Evolutionary conservation across 208 protist genomes (phyloP).

Genomic region (Balamuthia mandrillaris): DNA sequence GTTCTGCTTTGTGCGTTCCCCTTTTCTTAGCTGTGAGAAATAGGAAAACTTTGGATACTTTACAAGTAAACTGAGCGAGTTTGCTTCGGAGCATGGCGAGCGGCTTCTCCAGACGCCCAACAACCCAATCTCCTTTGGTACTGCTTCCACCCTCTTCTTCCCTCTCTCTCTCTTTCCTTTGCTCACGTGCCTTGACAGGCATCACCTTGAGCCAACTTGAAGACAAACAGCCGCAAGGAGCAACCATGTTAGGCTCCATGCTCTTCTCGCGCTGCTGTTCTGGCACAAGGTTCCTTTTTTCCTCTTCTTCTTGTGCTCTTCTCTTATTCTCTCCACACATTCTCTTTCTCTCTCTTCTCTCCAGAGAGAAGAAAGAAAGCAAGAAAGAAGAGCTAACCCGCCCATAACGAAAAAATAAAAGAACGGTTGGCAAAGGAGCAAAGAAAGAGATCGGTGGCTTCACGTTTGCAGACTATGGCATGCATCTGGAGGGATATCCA

Average conservation of each 20-base stretch:
- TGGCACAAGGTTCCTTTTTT: neutral
- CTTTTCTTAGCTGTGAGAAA: too few relatives aligned
- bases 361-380: neutral
- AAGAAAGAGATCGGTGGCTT: conserved; percentile 23
- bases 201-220: neutral
- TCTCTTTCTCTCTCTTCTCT: neutral
- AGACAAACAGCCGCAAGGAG: neutral
- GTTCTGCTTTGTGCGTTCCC: neutral
- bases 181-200: neutral
- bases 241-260: conserved; percentile 34
- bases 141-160: neutral
- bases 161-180: neutral
- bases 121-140: conserved; percentile 63
- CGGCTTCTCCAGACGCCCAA: conserved; percentile 62
- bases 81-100: conserved; percentile 54
- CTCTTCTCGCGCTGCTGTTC: conserved; percentile 32
- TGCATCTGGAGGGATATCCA: conserved; percentile 9
- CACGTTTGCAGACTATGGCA: conserved; percentile 5
- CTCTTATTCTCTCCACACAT: neutral
- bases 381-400: neutral
- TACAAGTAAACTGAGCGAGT: conserved; percentile 29
- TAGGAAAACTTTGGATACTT: conserved; percentile 49
- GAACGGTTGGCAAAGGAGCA: neutral
- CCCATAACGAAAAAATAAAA: neutral
- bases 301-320: too few relatives aligned